Conservation (phyloP, 495 filamentous ascomycete genomes). For the Cudoniella acicularis region DNA sequence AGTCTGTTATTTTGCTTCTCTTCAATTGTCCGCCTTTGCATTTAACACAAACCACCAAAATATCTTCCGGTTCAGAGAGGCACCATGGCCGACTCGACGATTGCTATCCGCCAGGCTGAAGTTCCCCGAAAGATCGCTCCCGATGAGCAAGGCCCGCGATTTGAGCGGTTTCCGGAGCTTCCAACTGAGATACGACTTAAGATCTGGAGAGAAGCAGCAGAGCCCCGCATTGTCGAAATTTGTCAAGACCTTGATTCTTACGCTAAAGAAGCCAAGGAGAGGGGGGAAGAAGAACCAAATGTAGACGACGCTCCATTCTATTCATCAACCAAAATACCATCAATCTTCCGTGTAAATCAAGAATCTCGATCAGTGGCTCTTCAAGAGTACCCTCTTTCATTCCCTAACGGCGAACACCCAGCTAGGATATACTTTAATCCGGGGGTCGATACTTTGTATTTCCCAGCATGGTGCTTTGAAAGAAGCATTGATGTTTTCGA, state of each 20-base stretch:
- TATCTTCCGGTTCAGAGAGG: too few species aligned
- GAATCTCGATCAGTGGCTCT: conserved; percentile 11
- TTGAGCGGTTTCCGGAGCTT: conserved; percentile 4
- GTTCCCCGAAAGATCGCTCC: background rate
- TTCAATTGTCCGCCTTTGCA: too few species aligned
- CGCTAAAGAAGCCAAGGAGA: too few species aligned
- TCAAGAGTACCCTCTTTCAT: conserved; percentile 8
- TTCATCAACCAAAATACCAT: background rate
- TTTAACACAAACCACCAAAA: too few species aligned
- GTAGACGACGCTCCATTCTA: conserved; percentile 3
- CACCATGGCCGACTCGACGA: background rate
- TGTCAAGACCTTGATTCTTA: conserved; percentile 2
- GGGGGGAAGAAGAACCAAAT: background rate
- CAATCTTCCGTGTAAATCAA: background rate
- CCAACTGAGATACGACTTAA: conserved; percentile 7
- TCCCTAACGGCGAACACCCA: background rate
- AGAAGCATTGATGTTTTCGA: background rate
- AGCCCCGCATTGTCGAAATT: conserved; percentile 10
- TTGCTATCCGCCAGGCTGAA: background rate
- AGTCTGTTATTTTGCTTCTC: too few species aligned
- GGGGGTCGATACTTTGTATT: conserved; percentile 9
- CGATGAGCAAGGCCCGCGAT: background rate
- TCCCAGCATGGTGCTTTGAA: conserved; percentile 11
- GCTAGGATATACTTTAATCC: conserved; percentile 8
- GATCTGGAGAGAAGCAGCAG: conserved; percentile 1